Conservation (phyloP, 805 yeast genomes). For the Myxozyma kluyveri region DNA sequence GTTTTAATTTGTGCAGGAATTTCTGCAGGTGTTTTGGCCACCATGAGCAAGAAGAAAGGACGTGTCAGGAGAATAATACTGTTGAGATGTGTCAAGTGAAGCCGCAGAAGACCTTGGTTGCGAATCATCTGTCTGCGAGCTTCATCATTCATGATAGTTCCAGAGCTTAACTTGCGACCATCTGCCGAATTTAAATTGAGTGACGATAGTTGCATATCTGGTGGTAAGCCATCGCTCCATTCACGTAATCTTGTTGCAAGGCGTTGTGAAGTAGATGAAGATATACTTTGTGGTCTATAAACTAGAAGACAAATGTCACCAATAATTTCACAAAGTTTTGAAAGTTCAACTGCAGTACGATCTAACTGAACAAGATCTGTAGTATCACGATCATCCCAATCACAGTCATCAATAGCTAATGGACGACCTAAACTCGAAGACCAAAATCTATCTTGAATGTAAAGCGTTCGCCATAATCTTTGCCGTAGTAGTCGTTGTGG, state of each 20-base stretch:
- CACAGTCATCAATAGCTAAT: conserved; percentile 29
- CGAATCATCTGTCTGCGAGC: conserved; percentile 31
- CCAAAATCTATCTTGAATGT: conserved; percentile 30
- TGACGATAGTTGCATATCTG: conserved; percentile 29
- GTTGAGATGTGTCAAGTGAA: conserved; percentile 32
- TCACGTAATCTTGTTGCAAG: conserved; percentile 29
- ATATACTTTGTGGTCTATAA: conserved; percentile 31
- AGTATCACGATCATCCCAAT: conserved; percentile 32
- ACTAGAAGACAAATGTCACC: conserved; percentile 32
- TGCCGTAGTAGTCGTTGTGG: conserved; percentile 29
- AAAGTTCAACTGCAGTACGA: conserved; percentile 27
- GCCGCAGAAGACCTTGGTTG: conserved; percentile 27
- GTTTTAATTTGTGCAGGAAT: conserved; percentile 19
- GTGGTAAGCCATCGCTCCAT: conserved; percentile 31
- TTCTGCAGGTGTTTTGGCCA: conserved; percentile 26
- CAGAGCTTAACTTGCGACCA: conserved; percentile 4
- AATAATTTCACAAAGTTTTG: conserved; percentile 29
- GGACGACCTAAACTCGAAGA: conserved; percentile 31
- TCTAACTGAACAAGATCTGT: conserved; percentile 24
- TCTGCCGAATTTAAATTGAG: conserved; percentile 14
- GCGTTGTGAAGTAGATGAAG: conserved; percentile 29
- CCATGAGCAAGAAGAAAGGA: conserved; percentile 29
- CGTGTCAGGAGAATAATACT: conserved; percentile 31
- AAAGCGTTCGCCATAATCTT: conserved; percentile 31
- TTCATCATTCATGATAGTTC: conserved; percentile 6